A percentile compares a stretch with the other conserved stretches of the same genome.
These are phyloP conservation scores for Volvox africanus DNA, from an alignment of 139 green algal species.

Conservation along the genomic window DNA sequence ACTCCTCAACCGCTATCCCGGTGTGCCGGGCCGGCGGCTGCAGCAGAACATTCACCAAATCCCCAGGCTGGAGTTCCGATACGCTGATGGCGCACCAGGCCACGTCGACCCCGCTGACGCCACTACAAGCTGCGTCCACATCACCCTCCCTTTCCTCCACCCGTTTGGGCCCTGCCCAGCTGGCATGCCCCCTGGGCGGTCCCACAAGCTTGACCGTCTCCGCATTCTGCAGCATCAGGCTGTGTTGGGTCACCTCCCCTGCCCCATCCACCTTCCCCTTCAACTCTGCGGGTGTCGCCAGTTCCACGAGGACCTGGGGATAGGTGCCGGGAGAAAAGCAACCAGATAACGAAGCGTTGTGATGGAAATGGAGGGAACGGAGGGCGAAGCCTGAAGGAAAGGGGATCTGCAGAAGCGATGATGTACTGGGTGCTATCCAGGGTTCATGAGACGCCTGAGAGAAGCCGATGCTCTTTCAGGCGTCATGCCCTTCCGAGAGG, in stretches of 20 bases:
- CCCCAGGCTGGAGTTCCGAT: conserved; percentile 71
- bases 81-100: conserved; percentile 76
- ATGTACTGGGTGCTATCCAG: no score
- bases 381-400: no score
- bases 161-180: no score
- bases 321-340: no score
- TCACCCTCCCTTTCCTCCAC: not conserved
- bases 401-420: no score
- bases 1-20: conserved; percentile 85
- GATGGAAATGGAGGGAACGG: no score
- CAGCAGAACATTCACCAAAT: conserved; percentile 73
- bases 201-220: conserved; percentile 92
- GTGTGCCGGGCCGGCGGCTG: conserved; percentile 85
- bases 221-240: conserved; percentile 91
- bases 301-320: conserved; percentile 80
- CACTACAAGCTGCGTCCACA: not conserved
- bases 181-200: conserved; percentile 6
- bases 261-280: not conserved
- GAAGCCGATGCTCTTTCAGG: no score
- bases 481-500: no score
- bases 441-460: no score
- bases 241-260: conserved; percentile 47
- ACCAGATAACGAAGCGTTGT: no score
- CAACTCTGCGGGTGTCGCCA: conserved; percentile 60
- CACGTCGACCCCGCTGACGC: not conserved